Conservation (phyloP, 345 rosid genomes). For the Geranium rotundifolium region DNA sequence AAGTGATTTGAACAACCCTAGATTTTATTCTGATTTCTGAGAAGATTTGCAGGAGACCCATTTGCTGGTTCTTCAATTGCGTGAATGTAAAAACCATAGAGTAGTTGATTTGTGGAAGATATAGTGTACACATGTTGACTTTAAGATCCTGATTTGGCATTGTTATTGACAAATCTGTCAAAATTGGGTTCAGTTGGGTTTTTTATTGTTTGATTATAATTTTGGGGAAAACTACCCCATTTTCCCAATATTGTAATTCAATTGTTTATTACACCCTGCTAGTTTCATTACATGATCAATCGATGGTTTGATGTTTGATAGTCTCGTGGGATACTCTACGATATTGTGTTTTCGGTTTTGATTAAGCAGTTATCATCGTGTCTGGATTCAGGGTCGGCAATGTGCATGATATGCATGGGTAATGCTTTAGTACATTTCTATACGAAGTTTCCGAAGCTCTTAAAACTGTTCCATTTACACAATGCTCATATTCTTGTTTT, state of each 20-base stretch:
- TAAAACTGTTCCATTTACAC: neutral
- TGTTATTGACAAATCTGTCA: neutral
- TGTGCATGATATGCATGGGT: neutral
- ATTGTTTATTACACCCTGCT: neutral
- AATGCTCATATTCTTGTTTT: neutral
- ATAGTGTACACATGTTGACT: neutral
- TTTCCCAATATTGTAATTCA: neutral
- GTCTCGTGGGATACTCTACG: neutral
- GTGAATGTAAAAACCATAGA: too few species aligned
- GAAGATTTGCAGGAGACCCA: neutral
- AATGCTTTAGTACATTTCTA: neutral
- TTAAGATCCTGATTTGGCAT: neutral
- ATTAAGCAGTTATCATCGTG: neutral
- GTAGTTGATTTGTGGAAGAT: neutral
- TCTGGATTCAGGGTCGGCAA: neutral
- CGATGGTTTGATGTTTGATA: neutral
- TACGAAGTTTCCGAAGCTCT: neutral
- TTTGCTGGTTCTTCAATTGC: too few species aligned
- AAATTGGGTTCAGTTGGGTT: neutral
- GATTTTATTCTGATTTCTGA: neutral
- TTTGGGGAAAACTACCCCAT: neutral
- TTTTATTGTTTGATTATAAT: neutral
- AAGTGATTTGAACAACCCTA: neutral
- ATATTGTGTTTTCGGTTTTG: neutral
- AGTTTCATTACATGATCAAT: neutral